Conservation (phyloP, 2,329 filamentous ascomycete species). For the Graphilbum sp. region DNA sequence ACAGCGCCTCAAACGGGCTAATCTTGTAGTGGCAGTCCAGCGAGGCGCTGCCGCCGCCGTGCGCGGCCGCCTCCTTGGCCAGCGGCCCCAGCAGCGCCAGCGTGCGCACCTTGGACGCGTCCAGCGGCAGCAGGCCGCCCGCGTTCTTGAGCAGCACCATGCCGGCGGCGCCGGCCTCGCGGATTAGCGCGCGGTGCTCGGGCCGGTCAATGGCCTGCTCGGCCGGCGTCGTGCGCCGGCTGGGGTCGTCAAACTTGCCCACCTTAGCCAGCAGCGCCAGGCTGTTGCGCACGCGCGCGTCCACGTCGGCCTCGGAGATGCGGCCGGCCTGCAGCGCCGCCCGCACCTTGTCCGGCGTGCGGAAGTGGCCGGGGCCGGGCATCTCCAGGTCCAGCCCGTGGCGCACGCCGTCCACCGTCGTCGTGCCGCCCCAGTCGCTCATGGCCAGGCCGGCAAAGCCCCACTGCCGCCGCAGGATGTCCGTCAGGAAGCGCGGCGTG, state of each 20-base stretch:
- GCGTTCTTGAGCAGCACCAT: slow-evolving; percentile 29
- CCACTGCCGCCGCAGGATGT: slow-evolving; percentile 22
- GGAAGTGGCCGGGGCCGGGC: slow-evolving; percentile 13
- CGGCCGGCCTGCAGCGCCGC: neutral
- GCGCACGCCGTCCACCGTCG: neutral
- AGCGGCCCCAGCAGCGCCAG: slow-evolving; percentile 42
- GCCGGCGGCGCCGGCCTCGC: neutral
- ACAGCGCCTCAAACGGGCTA: slow-evolving; percentile 57
- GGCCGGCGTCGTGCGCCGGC: slow-evolving; percentile 3
- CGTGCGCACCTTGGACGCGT: slow-evolving; percentile 16
- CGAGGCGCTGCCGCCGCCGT: slow-evolving; percentile 50
- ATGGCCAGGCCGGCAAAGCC: slow-evolving; percentile 21
- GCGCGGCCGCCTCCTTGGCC: slow-evolving; percentile 37
- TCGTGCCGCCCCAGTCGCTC: slow-evolving; percentile 18
- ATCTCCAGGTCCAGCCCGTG: slow-evolving; percentile 14
- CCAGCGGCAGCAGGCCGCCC: slow-evolving; percentile 32
- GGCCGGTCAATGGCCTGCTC: neutral
- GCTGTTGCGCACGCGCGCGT: slow-evolving; percentile 14
- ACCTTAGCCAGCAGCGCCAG: slow-evolving; percentile 10
- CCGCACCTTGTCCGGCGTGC: neutral
- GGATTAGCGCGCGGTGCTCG: neutral
- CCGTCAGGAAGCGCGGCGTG: slow-evolving; percentile 17
- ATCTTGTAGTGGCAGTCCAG: slow-evolving; percentile 48
- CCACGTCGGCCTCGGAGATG: slow-evolving; percentile 9
- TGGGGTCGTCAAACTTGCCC: slow-evolving; percentile 1